Conservation (phyloP, 192 early-diverging fungal species). For the Coemansia sp. region DNA sequence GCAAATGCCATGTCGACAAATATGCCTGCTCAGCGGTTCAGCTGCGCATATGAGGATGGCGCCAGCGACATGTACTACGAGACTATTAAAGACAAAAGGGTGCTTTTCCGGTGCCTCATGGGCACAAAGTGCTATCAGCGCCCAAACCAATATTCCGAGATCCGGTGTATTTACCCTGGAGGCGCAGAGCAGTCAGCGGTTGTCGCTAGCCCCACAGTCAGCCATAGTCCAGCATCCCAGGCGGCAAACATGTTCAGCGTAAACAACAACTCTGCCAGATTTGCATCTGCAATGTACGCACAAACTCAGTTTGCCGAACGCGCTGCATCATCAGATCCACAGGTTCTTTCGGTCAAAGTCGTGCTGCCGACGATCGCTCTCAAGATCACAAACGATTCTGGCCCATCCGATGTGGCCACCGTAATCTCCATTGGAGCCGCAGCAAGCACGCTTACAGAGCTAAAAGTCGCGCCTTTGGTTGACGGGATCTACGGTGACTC, state of each 20-base stretch:
- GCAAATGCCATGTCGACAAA: neutral
- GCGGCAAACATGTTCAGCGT: neutral
- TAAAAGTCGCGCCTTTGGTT: neutral
- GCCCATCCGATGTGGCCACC: conserved; percentile 6
- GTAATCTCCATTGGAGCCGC: conserved; percentile 22
- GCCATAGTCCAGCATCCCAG: neutral
- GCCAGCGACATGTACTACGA: conserved; percentile 21
- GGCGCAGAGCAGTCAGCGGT: neutral
- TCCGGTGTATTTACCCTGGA: conserved; percentile 6
- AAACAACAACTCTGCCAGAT: neutral
- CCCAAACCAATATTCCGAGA: neutral
- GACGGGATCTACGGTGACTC: neutral
- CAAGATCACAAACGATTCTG: conserved; percentile 26
- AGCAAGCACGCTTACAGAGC: neutral
- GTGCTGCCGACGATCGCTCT: conserved; percentile 42
- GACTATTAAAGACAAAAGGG: conserved; percentile 1
- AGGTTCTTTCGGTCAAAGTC: conserved; percentile 31
- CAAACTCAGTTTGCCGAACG: neutral
- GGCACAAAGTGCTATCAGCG: conserved; percentile 29
- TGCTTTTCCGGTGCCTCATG: conserved; percentile 10
- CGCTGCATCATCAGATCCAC: conserved; percentile 31
- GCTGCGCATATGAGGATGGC: conserved; percentile 17
- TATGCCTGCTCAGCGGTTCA: conserved; percentile 3
- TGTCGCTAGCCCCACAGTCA: neutral
- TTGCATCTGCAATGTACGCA: neutral